Evolutionary conservation across 805 yeast species (phyloP), one percentile per base, ranked within the genome.

Genomic region (Peterozyma xylosa): DNA sequence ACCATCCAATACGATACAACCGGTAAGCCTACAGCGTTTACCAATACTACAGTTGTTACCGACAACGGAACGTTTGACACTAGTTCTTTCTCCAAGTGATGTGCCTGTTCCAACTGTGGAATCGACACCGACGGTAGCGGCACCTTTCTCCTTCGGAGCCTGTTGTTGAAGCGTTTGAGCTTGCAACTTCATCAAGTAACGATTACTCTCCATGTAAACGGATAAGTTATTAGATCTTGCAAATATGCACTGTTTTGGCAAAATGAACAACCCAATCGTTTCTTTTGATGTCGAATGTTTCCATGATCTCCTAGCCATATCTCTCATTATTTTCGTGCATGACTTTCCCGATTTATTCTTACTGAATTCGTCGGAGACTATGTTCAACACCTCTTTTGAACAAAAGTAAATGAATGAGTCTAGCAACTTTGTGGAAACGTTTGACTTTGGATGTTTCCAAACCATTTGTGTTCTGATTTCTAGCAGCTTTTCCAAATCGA

Each of bases 241-340:
- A 56, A 90, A 90, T 2, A 74, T 67, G 11, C 84, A 77, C 47
- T 80, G 76, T 29, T 73, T 68, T 3, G 96, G 96, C 27, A 90
- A 59, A 18, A 81, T 73, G 49, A 83, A 74, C 53, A 91, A 68
- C 3, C 84, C 84, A 14, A 93, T 74, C 1, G 81, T 74, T 44
- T 80, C 86, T 49, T 70, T 70, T 9, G 62, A 57, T 5, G 56
- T 53, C 0, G 83, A 70, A 58, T 89, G 96, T 53, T 75, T 76
- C 99, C 99, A 93, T 1, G 96, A 82, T 50, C 95, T 77, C 62
- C 98, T 77, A 3, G 95, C 95, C 46, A 91, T 64, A 56, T 89
- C 96, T 56, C 98, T 77, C 36, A 89, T 74, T 18, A 90, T 71
- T 56, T 85, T 85, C 17, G 74, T 73, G 33, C 80, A 64, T 4